These are phyloP conservation scores for Chrysoporthe puriensis DNA, from an alignment of 2,329 filamentous ascomycete species.

Conservation along the genomic window DNA sequence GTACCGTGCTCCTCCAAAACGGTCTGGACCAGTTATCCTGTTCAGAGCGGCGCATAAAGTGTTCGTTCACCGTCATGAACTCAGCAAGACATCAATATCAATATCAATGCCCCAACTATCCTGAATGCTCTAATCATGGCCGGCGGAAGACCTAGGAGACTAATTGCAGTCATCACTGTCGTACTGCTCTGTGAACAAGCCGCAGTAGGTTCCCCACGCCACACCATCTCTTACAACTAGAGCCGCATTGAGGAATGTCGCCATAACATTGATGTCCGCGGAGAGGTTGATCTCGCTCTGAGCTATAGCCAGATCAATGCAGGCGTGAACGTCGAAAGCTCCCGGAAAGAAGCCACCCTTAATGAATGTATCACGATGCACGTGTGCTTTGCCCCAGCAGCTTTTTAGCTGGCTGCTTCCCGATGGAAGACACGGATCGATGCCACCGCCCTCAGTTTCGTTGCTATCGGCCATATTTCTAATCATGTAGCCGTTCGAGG, in stretches of 20 bases:
- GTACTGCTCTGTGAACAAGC: slow-evolving; percentile 4
- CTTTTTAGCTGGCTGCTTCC: slow-evolving; percentile 6
- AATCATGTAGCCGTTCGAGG: slow-evolving; percentile 9
- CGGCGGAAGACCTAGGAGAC: neutral
- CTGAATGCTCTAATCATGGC: slow-evolving; percentile 1
- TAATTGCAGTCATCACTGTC: neutral
- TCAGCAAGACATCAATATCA: neutral
- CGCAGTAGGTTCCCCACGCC: slow-evolving; percentile 7
- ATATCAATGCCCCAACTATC: slow-evolving; percentile 11
- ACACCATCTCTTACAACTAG: slow-evolving; percentile 4
- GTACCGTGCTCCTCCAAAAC: neutral
- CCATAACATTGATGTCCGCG: neutral
- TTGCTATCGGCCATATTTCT: neutral
- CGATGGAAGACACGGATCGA: neutral
- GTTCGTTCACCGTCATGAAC: neutral
- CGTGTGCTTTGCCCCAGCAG: slow-evolving; percentile 11
- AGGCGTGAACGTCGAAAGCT: neutral
- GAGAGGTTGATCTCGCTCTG: slow-evolving; percentile 11
- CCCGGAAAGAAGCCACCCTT: slow-evolving; percentile 6
- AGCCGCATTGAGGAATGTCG: slow-evolving; percentile 10
- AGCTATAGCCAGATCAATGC: neutral
- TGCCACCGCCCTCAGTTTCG: neutral
- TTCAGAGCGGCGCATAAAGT: neutral
- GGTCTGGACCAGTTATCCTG: too few relatives aligned
- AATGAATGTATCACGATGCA: neutral